Conservation (phyloP, 805 yeast species). For the Metschnikowia bowlesiae region DNA sequence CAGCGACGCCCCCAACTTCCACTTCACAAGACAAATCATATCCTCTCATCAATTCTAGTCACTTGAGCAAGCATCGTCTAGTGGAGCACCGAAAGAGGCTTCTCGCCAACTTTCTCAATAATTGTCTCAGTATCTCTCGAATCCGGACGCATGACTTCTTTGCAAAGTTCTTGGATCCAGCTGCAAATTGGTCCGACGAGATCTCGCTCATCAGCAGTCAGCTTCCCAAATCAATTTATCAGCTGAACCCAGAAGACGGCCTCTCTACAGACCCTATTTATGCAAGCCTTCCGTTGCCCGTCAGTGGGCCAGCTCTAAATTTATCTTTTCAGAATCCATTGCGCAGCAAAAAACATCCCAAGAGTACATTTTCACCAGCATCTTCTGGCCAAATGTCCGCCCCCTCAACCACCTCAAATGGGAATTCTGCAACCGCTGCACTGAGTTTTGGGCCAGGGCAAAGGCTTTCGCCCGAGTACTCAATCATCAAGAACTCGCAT, state of each 20-base stretch:
- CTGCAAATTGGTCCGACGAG: constrained; percentile 77
- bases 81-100: constrained; percentile 43
- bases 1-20: constrained; percentile 7
- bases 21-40: constrained; percentile 9
- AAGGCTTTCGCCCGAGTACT: not conserved
- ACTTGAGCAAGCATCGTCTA: constrained; percentile 33
- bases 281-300: constrained; percentile 31
- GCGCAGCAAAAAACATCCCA: constrained; percentile 5
- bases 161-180: constrained; percentile 78
- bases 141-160: constrained; percentile 61
- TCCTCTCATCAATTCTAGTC: constrained; percentile 39
- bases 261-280: constrained; percentile 33
- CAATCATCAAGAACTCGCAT: constrained; percentile 27
- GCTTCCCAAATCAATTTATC: constrained; percentile 37
- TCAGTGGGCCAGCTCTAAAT: constrained; percentile 21
- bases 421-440: constrained; percentile 9
- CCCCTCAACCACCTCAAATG: constrained; percentile 8
- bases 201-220: constrained; percentile 32
- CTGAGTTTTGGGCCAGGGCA: not conserved
- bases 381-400: not conserved
- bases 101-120: constrained; percentile 62
- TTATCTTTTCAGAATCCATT: constrained; percentile 30
- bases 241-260: constrained; percentile 44
- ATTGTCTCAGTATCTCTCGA: constrained; percentile 58
- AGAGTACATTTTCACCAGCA: not conserved